Evolutionary conservation across 352 stramenopile genomes (phyloP).

Genomic region (Pythium guiyangense): DNA sequence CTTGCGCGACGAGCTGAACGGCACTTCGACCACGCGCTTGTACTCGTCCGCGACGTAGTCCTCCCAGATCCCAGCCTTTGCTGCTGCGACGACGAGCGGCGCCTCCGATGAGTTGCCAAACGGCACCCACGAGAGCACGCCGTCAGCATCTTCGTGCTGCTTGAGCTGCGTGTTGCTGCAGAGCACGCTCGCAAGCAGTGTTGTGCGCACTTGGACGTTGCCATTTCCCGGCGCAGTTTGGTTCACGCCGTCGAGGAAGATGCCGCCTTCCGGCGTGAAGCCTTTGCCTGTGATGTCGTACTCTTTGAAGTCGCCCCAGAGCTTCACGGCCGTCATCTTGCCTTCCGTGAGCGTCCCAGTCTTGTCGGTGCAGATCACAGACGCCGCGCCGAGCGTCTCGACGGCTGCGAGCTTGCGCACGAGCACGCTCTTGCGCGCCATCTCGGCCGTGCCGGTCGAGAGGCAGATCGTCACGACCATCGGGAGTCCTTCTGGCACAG

Average conservation of each 20-base stretch:
- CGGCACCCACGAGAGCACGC: constrained; percentile 40
- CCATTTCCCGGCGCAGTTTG: constrained; percentile 26
- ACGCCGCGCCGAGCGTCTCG: too few relatives aligned
- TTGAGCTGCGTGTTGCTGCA: constrained; percentile 78
- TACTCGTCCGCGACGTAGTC: constrained; percentile 47
- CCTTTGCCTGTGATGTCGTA: constrained; percentile 65
- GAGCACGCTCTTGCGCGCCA: too few relatives aligned
- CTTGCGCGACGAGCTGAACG: constrained; percentile 95
- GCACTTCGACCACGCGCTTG: too few relatives aligned
- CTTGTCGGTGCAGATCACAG: too few relatives aligned
- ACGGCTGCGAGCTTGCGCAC: too few relatives aligned
- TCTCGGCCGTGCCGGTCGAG: too few relatives aligned
- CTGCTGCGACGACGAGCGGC: constrained; percentile 64
- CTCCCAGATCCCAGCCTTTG: constrained; percentile 63
- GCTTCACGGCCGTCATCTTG: constrained; percentile 79
- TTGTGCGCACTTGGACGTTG: constrained; percentile 57
- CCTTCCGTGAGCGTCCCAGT: constrained; percentile 92
- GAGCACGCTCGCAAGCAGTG: too few relatives aligned
- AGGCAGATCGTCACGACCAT: too few relatives aligned
- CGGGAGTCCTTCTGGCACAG: constrained; percentile 72
- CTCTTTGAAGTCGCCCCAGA: constrained; percentile 68
- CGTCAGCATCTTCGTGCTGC: constrained; percentile 50
- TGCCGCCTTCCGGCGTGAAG: constrained; percentile 51
- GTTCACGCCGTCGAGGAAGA: constrained; percentile 40
- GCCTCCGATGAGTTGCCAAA: constrained; percentile 74